These are phyloP conservation scores for Gyromitra esculenta DNA, from an alignment of 2,329 filamentous ascomycete genomes.

Conservation along the genomic window DNA sequence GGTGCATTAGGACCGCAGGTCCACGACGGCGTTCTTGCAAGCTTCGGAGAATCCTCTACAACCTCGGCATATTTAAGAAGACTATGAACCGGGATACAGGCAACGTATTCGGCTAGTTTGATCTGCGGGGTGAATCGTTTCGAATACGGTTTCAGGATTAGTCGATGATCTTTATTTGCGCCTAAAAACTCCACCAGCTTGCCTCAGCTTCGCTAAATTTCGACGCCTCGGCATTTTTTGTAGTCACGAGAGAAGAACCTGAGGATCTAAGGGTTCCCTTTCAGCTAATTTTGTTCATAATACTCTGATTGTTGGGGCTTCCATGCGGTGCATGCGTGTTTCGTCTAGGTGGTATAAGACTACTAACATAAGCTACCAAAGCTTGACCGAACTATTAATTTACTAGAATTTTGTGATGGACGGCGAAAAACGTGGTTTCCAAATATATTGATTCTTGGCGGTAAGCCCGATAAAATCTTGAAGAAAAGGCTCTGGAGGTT, in stretches of 20 bases:
- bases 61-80: slow-evolving; percentile 17
- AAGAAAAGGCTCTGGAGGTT: background rate
- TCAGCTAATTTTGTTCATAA: background rate
- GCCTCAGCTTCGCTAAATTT: too few relatives aligned
- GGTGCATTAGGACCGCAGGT: background rate
- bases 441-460: background rate
- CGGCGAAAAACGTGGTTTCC: background rate
- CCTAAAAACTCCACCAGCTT: background rate
- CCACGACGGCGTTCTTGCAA: too few relatives aligned
- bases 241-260: too few relatives aligned
- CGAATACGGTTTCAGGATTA: too few relatives aligned
- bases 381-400: background rate
- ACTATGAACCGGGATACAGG: background rate
- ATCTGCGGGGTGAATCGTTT: background rate
- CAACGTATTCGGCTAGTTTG: slow-evolving; percentile 9
- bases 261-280: background rate
- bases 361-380: too few relatives aligned
- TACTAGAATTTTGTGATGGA: background rate
- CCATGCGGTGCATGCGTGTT: background rate
- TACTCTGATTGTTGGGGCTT: background rate
- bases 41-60: background rate
- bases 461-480: background rate
- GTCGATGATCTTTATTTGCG: too few relatives aligned
- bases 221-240: too few relatives aligned
- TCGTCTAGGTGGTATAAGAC: background rate